Conservation (phyloP, 1,139 yeast species). For the Kodamaea fungicola region DNA sequence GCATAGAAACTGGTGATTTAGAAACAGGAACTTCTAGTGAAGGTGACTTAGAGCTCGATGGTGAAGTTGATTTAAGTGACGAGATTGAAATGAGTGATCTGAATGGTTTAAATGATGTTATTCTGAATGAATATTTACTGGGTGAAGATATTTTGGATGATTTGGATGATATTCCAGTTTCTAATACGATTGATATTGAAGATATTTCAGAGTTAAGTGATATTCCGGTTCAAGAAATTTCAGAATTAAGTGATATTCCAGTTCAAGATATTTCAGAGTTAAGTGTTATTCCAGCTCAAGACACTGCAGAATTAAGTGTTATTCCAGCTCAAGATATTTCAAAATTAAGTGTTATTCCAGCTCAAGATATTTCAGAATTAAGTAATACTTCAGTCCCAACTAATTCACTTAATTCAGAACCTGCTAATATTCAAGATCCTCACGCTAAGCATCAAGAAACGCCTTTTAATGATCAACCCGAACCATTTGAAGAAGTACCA, state of each 20-base stretch:
- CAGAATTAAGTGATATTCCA: background rate
- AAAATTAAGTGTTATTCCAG: background rate
- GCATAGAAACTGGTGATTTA: too few relatives aligned
- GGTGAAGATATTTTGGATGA: background rate
- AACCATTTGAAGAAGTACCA: background rate
- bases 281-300: conserved; percentile 1
- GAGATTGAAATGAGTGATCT: background rate
- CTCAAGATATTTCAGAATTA: background rate
- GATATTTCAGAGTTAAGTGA: background rate
- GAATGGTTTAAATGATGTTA: background rate
- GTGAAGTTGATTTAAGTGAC: background rate
- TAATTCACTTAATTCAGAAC: too few relatives aligned
- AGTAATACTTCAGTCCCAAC: background rate
- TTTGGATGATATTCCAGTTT: background rate
- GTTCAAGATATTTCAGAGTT: background rate
- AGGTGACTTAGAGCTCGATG: background rate
- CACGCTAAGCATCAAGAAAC: too few relatives aligned
- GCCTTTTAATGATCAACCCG: background rate
- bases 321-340: background rate
- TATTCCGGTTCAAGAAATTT: conserved; percentile 1
- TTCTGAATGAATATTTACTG: too few relatives aligned
- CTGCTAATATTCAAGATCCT: too few relatives aligned
- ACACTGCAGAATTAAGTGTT: background rate
- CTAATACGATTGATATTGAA: background rate
- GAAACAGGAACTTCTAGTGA: too few relatives aligned